Evolutionary conservation across 2,329 filamentous ascomycete genomes (phyloP), one percentile per base, ranked within the genome.

Genomic region (Mycosphaerella arachidis): DNA sequence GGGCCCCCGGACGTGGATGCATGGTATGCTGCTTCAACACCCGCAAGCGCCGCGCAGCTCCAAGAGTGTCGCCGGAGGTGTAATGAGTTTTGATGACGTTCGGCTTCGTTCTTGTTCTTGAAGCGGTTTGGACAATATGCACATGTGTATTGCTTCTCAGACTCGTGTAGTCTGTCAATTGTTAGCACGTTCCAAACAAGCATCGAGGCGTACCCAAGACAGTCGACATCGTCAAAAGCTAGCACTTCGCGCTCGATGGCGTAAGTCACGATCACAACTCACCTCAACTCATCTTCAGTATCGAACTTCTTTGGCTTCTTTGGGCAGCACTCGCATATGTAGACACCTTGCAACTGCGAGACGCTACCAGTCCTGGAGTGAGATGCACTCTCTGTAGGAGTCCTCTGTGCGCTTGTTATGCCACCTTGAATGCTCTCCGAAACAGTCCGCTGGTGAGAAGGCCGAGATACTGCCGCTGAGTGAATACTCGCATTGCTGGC

Each of bases 31-130:
- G 89, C 86, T 70, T 91, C 85, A 70, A 85, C 82, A 10, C 85
- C 85, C 24, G 80, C 74, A 29, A 99, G 84, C 0, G 92, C 91
- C 33, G 92, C 92, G 75, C 94, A 99, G 10, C 93, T 97, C 94
- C 94, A 99, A 53, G 92, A 97, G 77, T 97, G 92, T 27, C 89
- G 87, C 35, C 93, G 86, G 8, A 97, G 83, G 74, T 97, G 93
- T 10, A 97, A 84, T 13, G 92, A 96, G 71, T 97, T 97, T 71
- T 96, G 92, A 73, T 97, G 93, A 33, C 94, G 86, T 75, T 97
- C 93, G 2, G 92, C 92, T 77, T 97, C 94, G 70, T 97, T 97
- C 78, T 97, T 97, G 78, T 97, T 97, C 77, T 97, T 97, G 81
- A 97, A 97, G 40, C 93, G 87, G 73, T 97, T 97, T 46, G 89